Base-by-base conservation (phyloP, 371 early-diverging fungal genomes). In the Capillidium rhysosporum region DNA sequence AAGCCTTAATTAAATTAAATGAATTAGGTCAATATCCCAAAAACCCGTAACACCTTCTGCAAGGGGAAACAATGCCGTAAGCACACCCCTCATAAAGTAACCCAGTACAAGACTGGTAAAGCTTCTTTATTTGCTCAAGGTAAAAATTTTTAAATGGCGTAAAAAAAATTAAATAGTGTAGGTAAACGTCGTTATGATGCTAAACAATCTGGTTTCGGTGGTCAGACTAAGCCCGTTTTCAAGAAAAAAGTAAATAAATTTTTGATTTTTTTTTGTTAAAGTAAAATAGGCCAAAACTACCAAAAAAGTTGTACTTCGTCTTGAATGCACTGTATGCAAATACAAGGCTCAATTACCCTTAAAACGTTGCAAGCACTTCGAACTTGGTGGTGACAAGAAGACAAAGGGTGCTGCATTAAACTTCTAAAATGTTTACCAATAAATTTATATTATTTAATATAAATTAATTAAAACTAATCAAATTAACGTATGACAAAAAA, bases 351-450 rank as follows among this genome's bases (percentile, higher is more conserved):
- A 93, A 77, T 71, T 87, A 49, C 78, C 92, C 57, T 65, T 94
- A 68, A 95, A 96, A 85, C 89, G 99, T 64, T 95, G 98, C 84
- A 98, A 98, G 84, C 97, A 94, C 85, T 97, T 97, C 69, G 95
- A 97, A 76, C 82, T 98, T 56, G 97, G 98, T 73, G 98, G 96
- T 80, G 96, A 98, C 78, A 96, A 94, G 92, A 98, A 80, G 79
- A 75, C 76, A 70, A 77, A 78, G 70, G 61, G 61, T 40, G 61
- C 61, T 44, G 61, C 61, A 49, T 57, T 60, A 51, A 57, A 57
- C 25, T 60, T 60, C 53, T 60, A 60, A 60, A 12, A 7, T 34
- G 12, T 12, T 7, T 34, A 34, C 34, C 34, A 12, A 34, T 12
- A 34, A 34, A 34, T 7, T 12, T 34, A 7, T 34, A 7, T 34